Conservation (phyloP, 306 rosid genomes). For the Abrus precatorius region DNA sequence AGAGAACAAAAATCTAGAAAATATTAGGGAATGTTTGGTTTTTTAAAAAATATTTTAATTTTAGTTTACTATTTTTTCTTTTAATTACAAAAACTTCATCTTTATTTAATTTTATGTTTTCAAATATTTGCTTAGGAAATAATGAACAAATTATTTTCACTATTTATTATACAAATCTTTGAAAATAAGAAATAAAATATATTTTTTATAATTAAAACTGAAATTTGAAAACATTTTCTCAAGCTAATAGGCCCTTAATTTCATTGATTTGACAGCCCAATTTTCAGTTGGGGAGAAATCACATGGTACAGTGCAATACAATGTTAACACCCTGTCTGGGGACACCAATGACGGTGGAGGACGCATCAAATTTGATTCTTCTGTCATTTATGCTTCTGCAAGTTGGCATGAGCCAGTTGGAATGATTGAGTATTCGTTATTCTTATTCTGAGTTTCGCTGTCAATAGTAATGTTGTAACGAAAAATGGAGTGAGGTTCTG, state of each 20-base stretch:
- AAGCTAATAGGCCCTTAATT: background rate
- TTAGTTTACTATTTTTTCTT: too few species aligned
- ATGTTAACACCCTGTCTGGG: constrained; percentile 15
- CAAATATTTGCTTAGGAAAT: too few species aligned
- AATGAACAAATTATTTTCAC: too few species aligned
- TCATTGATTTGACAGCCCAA: constrained; percentile 18
- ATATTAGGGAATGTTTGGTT: too few species aligned
- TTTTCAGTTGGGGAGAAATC: constrained; percentile 33
- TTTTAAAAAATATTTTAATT: too few species aligned
- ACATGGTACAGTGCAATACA: constrained; percentile 16
- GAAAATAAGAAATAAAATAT: too few species aligned
- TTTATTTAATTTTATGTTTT: too few species aligned
- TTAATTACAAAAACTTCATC: too few species aligned
- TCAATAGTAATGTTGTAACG: constrained; percentile 52
- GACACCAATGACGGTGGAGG: constrained; percentile 34
- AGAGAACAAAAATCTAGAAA: background rate
- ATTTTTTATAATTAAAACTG: too few species aligned
- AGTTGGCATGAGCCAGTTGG: constrained; percentile 47
- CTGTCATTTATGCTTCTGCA: constrained; percentile 38
- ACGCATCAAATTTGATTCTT: constrained; percentile 40
- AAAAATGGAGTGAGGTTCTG: constrained; percentile 31
- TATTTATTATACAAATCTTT: too few species aligned
- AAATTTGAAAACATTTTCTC: too few species aligned
- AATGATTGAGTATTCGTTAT: constrained; percentile 47
- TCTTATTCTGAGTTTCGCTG: constrained; percentile 42